Base-by-base conservation (phyloP, 164 flowering plant genomes). In the Vitis rupestris region DNA sequence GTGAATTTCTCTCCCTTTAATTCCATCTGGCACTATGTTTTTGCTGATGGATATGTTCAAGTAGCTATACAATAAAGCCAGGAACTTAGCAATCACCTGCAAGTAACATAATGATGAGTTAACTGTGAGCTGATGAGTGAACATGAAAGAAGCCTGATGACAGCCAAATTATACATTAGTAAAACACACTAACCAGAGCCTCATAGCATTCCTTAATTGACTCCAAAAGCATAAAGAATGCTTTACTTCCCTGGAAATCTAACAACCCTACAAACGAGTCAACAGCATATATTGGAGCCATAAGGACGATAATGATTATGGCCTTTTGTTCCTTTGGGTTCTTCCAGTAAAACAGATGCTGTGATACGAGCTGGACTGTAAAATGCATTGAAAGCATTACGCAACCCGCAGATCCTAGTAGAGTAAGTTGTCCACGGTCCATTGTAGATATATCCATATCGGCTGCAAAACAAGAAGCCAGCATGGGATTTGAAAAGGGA, bases 241-340 rank as follows among this genome's bases (percentile, higher is more conserved):
- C 72, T 72, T 88, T 88, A 82, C 97, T 90, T 64, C 99, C 97
- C 13, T 58, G 76, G 57, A 90, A 70, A 83, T 95, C 97, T 73
- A 86, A 61, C 76, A 95, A 77, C 70, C 98, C 98, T 48, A 88
- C 82, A 78, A 89, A 93, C 14, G 99, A 88, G 67, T 71, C 84
- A 27, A 81, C n/a, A 19, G 99, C 93, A 78, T 91, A 93, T 48
- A 95, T 63, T 8, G 99, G 98, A 47, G 98, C 97, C 97, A 93
- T 91, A 30, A 95, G 86, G 57, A 95, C 85, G 72, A 95, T 95
- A 55, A 93, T 80, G 12, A 93, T 48, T 52, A 95, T 95, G 53
- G 99, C 97, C 79, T 87, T 93, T 69, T 93, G 99, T 77, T 95
- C 97, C 86, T 91, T 91, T 2, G 99, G 97, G 74, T 91, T 93